These are phyloP conservation scores for Penicillium nucicola DNA, from an alignment of 495 filamentous ascomycete genomes.

Conservation along the genomic window DNA sequence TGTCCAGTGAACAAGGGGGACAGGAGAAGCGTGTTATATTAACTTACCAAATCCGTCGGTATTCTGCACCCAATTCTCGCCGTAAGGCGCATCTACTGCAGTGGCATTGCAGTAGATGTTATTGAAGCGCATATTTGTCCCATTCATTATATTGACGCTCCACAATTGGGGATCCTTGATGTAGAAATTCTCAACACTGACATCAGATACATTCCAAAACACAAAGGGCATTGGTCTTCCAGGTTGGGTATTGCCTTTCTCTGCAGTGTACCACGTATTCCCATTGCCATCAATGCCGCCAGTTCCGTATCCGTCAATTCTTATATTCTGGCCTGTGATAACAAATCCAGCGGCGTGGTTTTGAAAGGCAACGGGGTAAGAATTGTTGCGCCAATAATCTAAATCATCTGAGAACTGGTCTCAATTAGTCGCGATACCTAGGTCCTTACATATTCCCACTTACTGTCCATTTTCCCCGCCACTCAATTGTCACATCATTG, in stretches of 20 bases:
- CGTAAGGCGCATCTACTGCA: slow-evolving; percentile 46
- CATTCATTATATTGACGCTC: slow-evolving; percentile 58
- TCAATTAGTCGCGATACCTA: background rate
- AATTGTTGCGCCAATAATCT: slow-evolving; percentile 54
- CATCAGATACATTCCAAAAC: slow-evolving; percentile 56
- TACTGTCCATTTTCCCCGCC: slow-evolving; percentile 47
- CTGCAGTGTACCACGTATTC: slow-evolving; percentile 49
- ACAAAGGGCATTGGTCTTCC: slow-evolving; percentile 60
- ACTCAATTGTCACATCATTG: slow-evolving; percentile 44
- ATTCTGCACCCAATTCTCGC: slow-evolving; percentile 57
- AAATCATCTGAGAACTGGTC: slow-evolving; percentile 48
- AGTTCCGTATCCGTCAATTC: slow-evolving; percentile 47
- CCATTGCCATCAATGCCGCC: slow-evolving; percentile 55
- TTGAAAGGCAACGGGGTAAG: slow-evolving; percentile 53
- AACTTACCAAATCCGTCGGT: slow-evolving; percentile 51
- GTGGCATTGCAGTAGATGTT: slow-evolving; percentile 51
- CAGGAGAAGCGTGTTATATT: background rate
- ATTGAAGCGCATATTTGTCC: slow-evolving; percentile 51
- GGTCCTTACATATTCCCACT: slow-evolving; percentile 2
- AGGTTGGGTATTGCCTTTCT: slow-evolving; percentile 40
- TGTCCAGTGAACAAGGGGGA: background rate
- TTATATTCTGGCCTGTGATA: slow-evolving; percentile 47
- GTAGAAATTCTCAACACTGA: slow-evolving; percentile 51
- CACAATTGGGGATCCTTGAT: slow-evolving; percentile 53
- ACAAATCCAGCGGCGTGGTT: slow-evolving; percentile 55